Evolutionary conservation across 1,284 basidiomycete species (phyloP).

Genomic region (Meira miltonrushii): DNA sequence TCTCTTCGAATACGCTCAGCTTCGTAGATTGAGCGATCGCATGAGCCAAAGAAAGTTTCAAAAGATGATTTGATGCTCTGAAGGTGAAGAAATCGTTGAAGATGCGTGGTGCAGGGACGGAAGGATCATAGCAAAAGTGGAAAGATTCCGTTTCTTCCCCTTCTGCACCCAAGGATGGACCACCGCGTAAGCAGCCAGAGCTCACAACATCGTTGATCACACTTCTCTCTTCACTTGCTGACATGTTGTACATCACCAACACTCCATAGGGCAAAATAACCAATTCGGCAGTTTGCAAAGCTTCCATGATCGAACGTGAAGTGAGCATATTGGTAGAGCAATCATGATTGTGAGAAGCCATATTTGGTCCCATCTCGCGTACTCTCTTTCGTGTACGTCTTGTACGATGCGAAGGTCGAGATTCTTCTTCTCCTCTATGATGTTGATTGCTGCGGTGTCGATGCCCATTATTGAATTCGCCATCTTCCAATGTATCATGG

Average conservation of each 20-base stretch:
- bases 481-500: not conserved
- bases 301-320: conserved; percentile 42
- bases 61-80: conserved; percentile 63
- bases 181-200: conserved; percentile 40
- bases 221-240: conserved; percentile 41
- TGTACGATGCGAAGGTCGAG: not conserved
- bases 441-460: not conserved
- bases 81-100: conserved; percentile 76
- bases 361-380: conserved; percentile 27
- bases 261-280: conserved; percentile 51
- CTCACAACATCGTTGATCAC: conserved; percentile 47
- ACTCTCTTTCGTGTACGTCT: conserved; percentile 12
- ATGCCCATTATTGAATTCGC: not conserved
- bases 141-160: conserved; percentile 47
- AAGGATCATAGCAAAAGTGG: conserved; percentile 63
- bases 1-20: conserved; percentile 79
- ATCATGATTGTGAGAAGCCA: conserved; percentile 51
- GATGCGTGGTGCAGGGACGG: conserved; percentile 70
- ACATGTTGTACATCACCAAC: conserved; percentile 52
- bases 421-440: conserved; percentile 14
- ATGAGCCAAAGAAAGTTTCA: conserved; percentile 78
- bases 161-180: conserved; percentile 22
- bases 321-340: conserved; percentile 44
- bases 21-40: conserved; percentile 91
- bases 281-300: conserved; percentile 47